phyloP scores from a whole-genome alignment of 495 filamentous ascomycete genomes.

The Penicillium bovifimosum region DNA sequence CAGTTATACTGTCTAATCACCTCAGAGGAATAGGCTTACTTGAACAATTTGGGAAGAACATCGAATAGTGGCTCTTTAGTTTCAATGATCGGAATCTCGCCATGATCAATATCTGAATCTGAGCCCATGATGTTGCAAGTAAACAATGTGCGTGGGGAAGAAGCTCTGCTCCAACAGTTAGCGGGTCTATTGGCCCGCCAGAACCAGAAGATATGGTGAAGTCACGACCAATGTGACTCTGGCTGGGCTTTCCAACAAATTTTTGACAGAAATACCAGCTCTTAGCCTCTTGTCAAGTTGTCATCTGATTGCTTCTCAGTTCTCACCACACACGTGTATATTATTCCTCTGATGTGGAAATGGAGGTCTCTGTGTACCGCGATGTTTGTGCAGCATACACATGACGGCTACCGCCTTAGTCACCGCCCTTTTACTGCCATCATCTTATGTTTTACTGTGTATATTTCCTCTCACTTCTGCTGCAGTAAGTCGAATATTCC shows the following conservation, averaged over 20 bases:
- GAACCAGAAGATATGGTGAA: not conserved
- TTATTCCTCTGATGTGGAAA: not conserved
- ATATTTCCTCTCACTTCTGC: too few species aligned
- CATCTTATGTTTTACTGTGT: too few species aligned
- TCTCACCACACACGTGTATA: not conserved
- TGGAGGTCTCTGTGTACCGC: not conserved
- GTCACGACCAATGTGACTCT: not conserved
- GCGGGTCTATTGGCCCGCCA: not conserved
- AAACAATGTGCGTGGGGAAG: not conserved
- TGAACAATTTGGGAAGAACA: conserved; percentile 63
- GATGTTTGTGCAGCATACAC: too few species aligned
- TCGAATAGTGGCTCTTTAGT: conserved; percentile 59
- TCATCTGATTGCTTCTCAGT: not conserved
- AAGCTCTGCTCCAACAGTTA: not conserved
- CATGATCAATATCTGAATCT: conserved; percentile 12
- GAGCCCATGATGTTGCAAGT: conserved; percentile 3
- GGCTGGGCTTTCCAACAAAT: too few species aligned
- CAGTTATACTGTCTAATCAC: not conserved
- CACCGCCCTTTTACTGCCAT: too few species aligned
- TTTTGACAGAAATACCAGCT: too few species aligned
- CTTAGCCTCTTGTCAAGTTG: too few species aligned
- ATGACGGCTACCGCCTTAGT: too few species aligned
- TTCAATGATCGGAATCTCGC: conserved; percentile 55
- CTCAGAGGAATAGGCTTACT: conserved; percentile 36
- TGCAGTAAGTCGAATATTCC: too few species aligned